Conservation (phyloP, 208 protist species). For the Leishmania martiniquensis region DNA sequence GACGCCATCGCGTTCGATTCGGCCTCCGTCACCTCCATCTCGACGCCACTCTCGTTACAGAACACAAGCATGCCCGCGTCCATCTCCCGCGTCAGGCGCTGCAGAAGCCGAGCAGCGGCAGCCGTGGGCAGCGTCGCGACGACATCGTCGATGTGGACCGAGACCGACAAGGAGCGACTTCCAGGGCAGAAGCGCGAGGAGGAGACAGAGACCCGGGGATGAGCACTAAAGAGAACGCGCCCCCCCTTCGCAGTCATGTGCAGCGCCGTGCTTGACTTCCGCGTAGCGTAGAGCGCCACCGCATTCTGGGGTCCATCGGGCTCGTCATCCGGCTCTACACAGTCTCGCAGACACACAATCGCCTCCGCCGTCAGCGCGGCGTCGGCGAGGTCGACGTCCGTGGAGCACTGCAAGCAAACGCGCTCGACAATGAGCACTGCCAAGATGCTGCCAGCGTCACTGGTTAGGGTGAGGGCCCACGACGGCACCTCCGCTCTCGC, state of each 20-base stretch:
- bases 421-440: conserved; percentile 8
- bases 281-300: not conserved
- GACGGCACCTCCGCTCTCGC: not conserved
- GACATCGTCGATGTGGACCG: conserved; percentile 14
- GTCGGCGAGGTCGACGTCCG: conserved; percentile 13
- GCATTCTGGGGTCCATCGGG: not conserved
- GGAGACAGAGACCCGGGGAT: conserved; percentile 8
- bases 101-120: conserved; percentile 12
- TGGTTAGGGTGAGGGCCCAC: conserved; percentile 14
- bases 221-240: conserved; percentile 23
- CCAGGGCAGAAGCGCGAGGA: conserved; percentile 18
- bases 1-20: too few relatives aligned
- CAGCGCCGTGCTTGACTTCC: not conserved
- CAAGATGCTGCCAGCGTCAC: conserved; percentile 10
- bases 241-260: not conserved
- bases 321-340: not conserved
- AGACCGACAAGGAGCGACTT: conserved; percentile 25
- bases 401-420: conserved; percentile 3
- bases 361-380: conserved; percentile 15
- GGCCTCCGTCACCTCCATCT: conserved; percentile 5
- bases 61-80: conserved; percentile 7
- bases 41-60: conserved; percentile 23
- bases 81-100: not conserved
- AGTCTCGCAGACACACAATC: conserved; percentile 12
- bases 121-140: conserved; percentile 17